Conservation (phyloP, 2,329 filamentous ascomycete species). For the Ophiostoma tasmaniense region DNA sequence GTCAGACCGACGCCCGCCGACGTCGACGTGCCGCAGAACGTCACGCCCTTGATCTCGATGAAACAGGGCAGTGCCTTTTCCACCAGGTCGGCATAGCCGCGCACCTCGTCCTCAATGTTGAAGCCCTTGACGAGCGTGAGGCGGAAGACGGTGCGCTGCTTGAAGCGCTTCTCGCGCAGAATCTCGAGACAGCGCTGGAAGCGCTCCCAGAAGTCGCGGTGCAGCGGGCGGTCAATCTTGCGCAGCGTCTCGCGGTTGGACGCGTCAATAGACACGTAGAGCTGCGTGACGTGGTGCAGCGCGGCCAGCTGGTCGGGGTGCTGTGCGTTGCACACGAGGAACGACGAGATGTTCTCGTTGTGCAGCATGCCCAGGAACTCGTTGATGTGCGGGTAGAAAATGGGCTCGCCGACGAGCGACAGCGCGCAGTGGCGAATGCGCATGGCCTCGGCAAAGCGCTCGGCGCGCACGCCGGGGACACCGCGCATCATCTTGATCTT, state of each 20-base stretch:
- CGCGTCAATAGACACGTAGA: slow-evolving; percentile 95
- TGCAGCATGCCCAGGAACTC: slow-evolving; percentile 80
- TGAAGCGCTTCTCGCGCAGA: slow-evolving; percentile 69
- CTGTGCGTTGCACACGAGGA: slow-evolving; percentile 94
- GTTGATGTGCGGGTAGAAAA: slow-evolving; percentile 97
- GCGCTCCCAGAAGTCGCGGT: slow-evolving; percentile 95
- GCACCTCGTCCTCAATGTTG: slow-evolving; percentile 88
- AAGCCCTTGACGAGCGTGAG: slow-evolving; percentile 96
- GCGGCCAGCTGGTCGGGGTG: slow-evolving; percentile 83
- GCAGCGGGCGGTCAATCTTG: slow-evolving; percentile 82
- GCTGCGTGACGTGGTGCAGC: slow-evolving; percentile 78
- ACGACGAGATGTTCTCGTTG: slow-evolving; percentile 77
- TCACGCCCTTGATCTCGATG: slow-evolving; percentile 92
- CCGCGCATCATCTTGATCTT: slow-evolving; percentile 97
- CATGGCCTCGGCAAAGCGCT: slow-evolving; percentile 89
- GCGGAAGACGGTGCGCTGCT: slow-evolving; percentile 88
- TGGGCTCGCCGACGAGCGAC: slow-evolving; percentile 90
- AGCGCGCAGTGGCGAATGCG: slow-evolving; percentile 87
- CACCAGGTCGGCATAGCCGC: slow-evolving; percentile 83
- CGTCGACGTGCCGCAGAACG: slow-evolving; percentile 87
- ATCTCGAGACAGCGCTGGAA: slow-evolving; percentile 90
- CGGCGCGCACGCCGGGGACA: slow-evolving; percentile 82
- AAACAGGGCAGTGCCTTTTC: slow-evolving; percentile 82
- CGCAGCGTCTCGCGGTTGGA: slow-evolving; percentile 80
- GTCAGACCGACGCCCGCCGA: slow-evolving; percentile 76